Evolutionary conservation across 305 asterid species (phyloP).

Genomic region (Ilex paraguariensis): DNA sequence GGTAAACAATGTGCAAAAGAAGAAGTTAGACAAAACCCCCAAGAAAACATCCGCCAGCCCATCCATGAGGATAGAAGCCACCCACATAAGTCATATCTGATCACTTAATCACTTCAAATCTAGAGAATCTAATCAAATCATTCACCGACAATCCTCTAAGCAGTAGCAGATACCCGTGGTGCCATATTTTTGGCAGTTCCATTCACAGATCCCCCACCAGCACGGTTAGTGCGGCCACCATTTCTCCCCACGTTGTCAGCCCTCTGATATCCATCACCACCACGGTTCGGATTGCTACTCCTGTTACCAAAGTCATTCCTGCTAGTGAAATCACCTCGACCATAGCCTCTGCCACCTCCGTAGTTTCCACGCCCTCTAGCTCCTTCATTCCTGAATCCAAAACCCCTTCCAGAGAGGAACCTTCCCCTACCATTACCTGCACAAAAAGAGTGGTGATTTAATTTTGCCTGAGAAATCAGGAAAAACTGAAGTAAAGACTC

Average conservation of each 20-base stretch:
- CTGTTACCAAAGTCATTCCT: conserved; percentile 55
- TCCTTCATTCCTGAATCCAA: conserved; percentile 78
- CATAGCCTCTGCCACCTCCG: conserved; percentile 47
- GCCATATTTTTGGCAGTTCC: conserved; percentile 34
- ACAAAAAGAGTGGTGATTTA: background rate
- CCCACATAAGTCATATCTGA: background rate
- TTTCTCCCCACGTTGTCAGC: conserved; percentile 38
- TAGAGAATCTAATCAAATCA: conserved; percentile 25
- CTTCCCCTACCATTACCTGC: conserved; percentile 60
- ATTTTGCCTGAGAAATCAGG: background rate
- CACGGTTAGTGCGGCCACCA: conserved; percentile 48
- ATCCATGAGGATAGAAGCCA: background rate
- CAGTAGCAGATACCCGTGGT: conserved; percentile 66
- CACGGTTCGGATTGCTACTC: conserved; percentile 40
- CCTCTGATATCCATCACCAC: conserved; percentile 57
- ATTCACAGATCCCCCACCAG: conserved; percentile 19
- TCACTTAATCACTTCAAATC: background rate
- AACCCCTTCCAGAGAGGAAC: conserved; percentile 58
- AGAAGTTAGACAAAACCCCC: background rate
- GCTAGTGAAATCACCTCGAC: conserved; percentile 49
- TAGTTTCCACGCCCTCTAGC: conserved; percentile 68
- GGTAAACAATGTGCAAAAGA: background rate
- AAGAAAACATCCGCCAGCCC: background rate
- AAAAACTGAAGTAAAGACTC: background rate
- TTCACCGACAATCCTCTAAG: conserved; percentile 25